Conservation (phyloP, 305 asterid genomes). For the Euphrasia arctica region DNA sequence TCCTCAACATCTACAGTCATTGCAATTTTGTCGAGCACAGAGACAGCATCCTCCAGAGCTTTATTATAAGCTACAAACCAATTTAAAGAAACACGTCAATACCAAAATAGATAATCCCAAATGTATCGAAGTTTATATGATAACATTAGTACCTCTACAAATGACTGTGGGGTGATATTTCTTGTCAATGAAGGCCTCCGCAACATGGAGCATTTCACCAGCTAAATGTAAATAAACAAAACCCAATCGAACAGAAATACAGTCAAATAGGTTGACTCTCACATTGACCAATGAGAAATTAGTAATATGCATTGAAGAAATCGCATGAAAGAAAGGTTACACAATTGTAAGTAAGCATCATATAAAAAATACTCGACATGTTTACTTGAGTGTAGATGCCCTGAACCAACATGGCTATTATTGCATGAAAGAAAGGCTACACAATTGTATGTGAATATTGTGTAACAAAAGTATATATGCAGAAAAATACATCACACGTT, state of each 20-base stretch:
- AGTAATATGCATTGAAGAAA: background rate
- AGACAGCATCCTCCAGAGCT: slow-evolving; percentile 88
- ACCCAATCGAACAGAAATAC: background rate
- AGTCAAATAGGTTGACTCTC: background rate
- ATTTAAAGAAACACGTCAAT: slow-evolving; percentile 21
- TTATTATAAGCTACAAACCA: slow-evolving; percentile 71
- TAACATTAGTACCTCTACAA: slow-evolving; percentile 62
- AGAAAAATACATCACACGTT: background rate
- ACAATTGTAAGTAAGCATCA: slow-evolving; percentile 5
- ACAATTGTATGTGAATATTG: too few relatives aligned
- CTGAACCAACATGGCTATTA: background rate
- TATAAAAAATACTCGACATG: background rate
- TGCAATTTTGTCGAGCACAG: slow-evolving; percentile 86
- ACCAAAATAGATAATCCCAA: slow-evolving; percentile 5
- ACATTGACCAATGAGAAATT: slow-evolving; percentile 4
- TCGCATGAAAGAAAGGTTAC: slow-evolving; percentile 3
- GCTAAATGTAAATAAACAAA: slow-evolving; percentile 33
- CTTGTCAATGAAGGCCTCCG: slow-evolving; percentile 96
- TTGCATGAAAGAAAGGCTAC: slow-evolving; percentile 2
- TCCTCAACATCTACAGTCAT: slow-evolving; percentile 76
- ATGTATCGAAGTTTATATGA: background rate
- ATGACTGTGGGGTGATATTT: slow-evolving; percentile 90
- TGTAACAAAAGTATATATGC: background rate
- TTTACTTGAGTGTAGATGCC: background rate
- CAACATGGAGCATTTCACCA: slow-evolving; percentile 99